Evolutionary conservation across 1,284 basidiomycete species (phyloP).

Genomic region (Cerrena zonata): DNA sequence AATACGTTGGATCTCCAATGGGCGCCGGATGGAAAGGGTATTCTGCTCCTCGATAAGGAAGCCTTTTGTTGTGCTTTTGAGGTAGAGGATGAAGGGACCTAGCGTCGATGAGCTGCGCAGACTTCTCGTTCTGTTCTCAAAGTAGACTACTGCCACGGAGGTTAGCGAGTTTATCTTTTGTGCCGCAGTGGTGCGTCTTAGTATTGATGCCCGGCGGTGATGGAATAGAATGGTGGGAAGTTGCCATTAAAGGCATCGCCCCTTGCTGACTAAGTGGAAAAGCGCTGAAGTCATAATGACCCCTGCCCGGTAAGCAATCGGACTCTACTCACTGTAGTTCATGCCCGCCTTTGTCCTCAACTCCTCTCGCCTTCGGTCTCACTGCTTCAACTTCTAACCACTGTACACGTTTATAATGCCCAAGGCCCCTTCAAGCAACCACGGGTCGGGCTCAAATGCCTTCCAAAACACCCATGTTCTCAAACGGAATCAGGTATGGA

Average conservation of each 20-base stretch:
- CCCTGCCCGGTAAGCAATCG: not conserved
- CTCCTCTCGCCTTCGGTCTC: not conserved
- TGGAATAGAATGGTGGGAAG: not conserved
- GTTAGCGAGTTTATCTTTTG: too few relatives aligned
- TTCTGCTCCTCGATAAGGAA: constrained; percentile 66
- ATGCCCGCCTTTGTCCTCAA: not conserved
- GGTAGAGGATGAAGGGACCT: constrained; percentile 50
- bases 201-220: not conserved
- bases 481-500: constrained; percentile 17
- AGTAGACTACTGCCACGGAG: not conserved
- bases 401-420: constrained; percentile 3
- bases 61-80: constrained; percentile 82
- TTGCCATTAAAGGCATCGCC: not conserved
- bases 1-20: constrained; percentile 61
- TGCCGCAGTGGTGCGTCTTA: too few relatives aligned
- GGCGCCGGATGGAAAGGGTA: constrained; percentile 80
- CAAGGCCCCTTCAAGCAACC: constrained; percentile 1
- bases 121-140: not conserved
- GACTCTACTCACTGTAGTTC: not conserved
- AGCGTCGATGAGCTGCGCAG: not conserved
- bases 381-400: not conserved
- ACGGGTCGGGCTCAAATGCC: not conserved
- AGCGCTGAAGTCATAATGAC: not conserved
- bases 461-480: constrained; percentile 9
- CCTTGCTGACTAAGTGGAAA: not conserved